phyloP scores from a whole-genome alignment of 1,139 yeast species.

The Geotrichum klebahnii region DNA sequence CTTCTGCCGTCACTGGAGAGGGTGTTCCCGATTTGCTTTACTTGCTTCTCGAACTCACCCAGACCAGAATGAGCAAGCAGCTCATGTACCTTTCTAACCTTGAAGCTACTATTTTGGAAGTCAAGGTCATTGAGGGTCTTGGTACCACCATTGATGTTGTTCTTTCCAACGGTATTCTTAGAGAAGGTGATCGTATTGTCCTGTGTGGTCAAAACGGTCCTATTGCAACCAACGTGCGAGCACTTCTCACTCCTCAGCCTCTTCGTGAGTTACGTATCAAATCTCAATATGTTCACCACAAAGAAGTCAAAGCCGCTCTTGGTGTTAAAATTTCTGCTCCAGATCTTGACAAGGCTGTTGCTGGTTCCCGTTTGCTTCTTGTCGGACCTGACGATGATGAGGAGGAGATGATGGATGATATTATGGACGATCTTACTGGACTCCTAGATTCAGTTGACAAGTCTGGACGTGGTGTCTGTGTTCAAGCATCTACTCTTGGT shows the following conservation, averaged over 20 bases:
- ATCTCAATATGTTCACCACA: slow-evolving; percentile 90
- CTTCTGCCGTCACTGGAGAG: slow-evolving; percentile 98
- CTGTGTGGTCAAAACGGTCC: slow-evolving; percentile 98
- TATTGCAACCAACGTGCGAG: slow-evolving; percentile 94
- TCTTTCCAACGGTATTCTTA: slow-evolving; percentile 86
- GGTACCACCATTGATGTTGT: slow-evolving; percentile 98
- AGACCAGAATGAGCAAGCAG: slow-evolving; percentile 98
- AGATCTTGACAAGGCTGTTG: slow-evolving; percentile 96
- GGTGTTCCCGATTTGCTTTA: slow-evolving; percentile 99
- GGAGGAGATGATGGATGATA: slow-evolving; percentile 95
- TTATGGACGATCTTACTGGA: slow-evolving; percentile 97
- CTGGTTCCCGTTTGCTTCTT: slow-evolving; percentile 92
- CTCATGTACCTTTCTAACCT: slow-evolving; percentile 90
- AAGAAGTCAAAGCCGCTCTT: slow-evolving; percentile 96
- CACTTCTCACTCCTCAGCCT: slow-evolving; percentile 95
- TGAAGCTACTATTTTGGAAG: slow-evolving; percentile 96
- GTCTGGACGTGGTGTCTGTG: slow-evolving; percentile 94
- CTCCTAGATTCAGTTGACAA: slow-evolving; percentile 90
- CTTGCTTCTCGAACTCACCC: slow-evolving; percentile 91
- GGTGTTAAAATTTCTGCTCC: slow-evolving; percentile 98
- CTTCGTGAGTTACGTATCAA: slow-evolving; percentile 92
- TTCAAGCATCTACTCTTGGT: slow-evolving; percentile 97
- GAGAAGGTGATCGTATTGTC: slow-evolving; percentile 92
- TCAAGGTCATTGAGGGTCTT: slow-evolving; percentile 96
- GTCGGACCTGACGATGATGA: slow-evolving; percentile 98